Base-by-base conservation (phyloP, 352 stramenopile genomes). In the Phytophthora fragariaefolia region DNA sequence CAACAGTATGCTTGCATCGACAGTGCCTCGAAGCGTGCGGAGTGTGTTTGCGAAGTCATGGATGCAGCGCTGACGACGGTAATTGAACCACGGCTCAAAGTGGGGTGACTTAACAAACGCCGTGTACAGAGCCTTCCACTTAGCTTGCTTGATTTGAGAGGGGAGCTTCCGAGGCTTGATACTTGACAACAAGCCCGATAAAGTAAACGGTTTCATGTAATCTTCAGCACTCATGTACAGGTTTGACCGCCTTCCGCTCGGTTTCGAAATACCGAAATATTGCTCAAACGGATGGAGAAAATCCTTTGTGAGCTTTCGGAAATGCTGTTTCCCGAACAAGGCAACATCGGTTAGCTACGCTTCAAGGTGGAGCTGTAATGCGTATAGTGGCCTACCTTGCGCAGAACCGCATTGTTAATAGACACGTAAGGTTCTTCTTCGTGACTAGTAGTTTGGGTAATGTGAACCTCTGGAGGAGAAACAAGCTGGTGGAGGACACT, bases 221-320 rank as follows among this genome's bases (percentile, higher is more conserved):
- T 90, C 75, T 36, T 86, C 76, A 2, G 79, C 71, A 20, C 74
- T 81, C 71, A 91, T 81, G 59, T 95, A 95, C 38, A 92, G 55
- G 46, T 91, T 89, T 7, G 86, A 83, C 0, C 76, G 78, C 5
- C 73, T 73, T 42, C 73, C 80, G 22, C 75, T 86, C 42, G 73
- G 40, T 55, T 87, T 90, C 83, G 83, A 95, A 40, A 97, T 84
- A 15, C 87, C 85, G 60, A 97, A 95, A 55, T 92, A 96, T 36
- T 89, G 80, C 62, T 96, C 84, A 48, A 97, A 95, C 13, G 90
- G 90, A n/a, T 83, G 74, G n/a, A 97, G 67, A 43, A 97, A 96
- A 5, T 75, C 69, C 61, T 92, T 89, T 2, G 90, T 96, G 10
- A 97, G 78, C 65, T 91, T 83, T 36, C 83, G 76, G 53, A 97